A percentile compares a stretch with the other conserved stretches of the same genome.
Conservation (phyloP, 78 protist species). For the Creolimax fragrantissima region DNA sequence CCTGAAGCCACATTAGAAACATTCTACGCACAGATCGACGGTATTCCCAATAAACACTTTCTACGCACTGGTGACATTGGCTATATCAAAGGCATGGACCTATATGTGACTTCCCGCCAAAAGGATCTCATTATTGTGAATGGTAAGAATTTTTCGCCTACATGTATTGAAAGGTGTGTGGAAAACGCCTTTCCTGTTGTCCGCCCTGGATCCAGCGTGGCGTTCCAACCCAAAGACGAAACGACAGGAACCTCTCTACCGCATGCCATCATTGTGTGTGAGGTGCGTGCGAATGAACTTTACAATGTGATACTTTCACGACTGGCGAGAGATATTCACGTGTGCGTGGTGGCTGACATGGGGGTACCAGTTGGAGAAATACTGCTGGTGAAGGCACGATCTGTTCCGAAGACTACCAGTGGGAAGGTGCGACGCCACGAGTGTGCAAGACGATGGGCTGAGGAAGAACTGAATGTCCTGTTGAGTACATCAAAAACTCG, state of each 20-base stretch:
- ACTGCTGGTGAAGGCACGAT: background rate
- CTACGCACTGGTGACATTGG: constrained; percentile 11
- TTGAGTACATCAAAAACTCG: background rate
- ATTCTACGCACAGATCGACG: background rate
- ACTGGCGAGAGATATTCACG: background rate
- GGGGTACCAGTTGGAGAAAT: background rate
- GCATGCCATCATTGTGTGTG: background rate
- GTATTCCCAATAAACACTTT: background rate
- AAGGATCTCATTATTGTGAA: background rate
- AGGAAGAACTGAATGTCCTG: background rate
- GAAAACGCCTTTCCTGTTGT: background rate
- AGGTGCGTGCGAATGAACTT: background rate
- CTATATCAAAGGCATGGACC: background rate
- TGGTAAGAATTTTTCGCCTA: background rate
- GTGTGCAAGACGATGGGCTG: background rate
- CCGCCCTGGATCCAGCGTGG: constrained; percentile 9
- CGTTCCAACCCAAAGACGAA: constrained; percentile 3
- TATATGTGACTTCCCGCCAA: background rate
- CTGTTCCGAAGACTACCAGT: constrained; percentile 1
- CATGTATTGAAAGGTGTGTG: background rate
- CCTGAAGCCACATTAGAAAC: background rate
- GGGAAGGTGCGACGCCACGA: background rate
- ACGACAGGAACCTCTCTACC: no score
- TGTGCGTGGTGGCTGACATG: background rate
- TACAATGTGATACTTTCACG: background rate